Percentiles rank a stretch among this genome's conserved stretches.
These are phyloP conservation scores for Xylaria sp. DNA, from an alignment of 2,329 filamentous ascomycete species.

Conservation along the genomic window DNA sequence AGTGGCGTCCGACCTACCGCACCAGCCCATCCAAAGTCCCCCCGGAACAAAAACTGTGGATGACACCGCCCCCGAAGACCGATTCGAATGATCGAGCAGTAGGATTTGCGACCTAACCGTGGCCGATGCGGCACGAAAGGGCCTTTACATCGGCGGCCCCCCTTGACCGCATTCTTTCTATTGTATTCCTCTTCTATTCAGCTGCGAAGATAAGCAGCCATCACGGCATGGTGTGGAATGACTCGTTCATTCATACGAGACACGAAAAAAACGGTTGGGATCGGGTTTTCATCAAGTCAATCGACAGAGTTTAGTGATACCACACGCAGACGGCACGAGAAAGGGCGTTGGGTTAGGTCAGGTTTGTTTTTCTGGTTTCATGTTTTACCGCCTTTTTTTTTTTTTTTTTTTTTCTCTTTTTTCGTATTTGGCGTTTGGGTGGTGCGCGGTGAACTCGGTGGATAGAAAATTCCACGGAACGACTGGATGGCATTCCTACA, in stretches of 20 bases:
- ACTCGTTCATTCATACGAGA: not conserved
- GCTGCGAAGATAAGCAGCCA: not conserved
- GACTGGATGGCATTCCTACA: not conserved
- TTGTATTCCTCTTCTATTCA: not conserved
- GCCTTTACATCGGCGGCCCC: too few species aligned
- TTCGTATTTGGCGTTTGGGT: not conserved
- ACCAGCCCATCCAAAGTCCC: not conserved
- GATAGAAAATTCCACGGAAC: not conserved
- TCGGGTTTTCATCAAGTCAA: not conserved
- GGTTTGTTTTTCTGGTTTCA: not conserved
- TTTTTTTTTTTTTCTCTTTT: too few species aligned
- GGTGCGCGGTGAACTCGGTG: not conserved
- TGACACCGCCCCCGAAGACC: not conserved
- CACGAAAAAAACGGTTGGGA: not conserved
- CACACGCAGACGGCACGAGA: not conserved
- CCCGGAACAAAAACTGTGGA: not conserved
- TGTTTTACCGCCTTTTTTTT: too few species aligned
- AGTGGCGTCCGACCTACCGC: not conserved
- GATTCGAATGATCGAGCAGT: constrained; percentile 9
- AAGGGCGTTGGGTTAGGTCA: constrained; percentile 17
- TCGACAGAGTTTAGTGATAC: constrained; percentile 7
- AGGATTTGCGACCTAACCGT: constrained; percentile 22
- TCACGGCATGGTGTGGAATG: not conserved
- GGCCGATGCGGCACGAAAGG: not conserved
- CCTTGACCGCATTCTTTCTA: not conserved